Conservation (phyloP, 331 rosid species). For the Quercus phellos region DNA sequence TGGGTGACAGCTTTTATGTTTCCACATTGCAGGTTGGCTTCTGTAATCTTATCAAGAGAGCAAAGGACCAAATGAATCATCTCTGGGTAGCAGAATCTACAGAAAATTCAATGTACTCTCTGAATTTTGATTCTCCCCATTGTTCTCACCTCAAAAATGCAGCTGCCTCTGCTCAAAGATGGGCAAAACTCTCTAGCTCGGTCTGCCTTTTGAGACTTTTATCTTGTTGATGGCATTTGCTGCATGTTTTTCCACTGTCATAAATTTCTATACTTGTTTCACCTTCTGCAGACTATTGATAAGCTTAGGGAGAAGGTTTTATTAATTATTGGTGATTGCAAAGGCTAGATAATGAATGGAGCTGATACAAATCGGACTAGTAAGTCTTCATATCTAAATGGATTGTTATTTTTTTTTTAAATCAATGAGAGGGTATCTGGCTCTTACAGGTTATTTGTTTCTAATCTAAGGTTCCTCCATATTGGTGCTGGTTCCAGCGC, state of each 20-base stretch:
- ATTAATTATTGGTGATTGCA: constrained; percentile 42
- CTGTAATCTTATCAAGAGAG: constrained; percentile 68
- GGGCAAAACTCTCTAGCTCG: constrained; percentile 53
- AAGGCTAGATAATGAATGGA: constrained; percentile 36
- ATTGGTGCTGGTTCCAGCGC: neutral
- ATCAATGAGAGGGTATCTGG: neutral
- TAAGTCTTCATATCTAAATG: constrained; percentile 15
- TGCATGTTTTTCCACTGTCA: constrained; percentile 9
- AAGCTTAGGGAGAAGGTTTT: constrained; percentile 60
- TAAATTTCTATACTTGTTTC: neutral
- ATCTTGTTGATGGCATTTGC: constrained; percentile 2
- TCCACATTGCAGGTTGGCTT: constrained; percentile 64
- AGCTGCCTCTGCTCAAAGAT: constrained; percentile 51
- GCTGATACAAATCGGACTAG: constrained; percentile 10
- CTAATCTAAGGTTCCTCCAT: neutral
- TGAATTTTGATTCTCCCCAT: constrained; percentile 45
- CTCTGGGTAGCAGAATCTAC: constrained; percentile 84
- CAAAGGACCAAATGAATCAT: constrained; percentile 54
- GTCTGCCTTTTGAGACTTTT: constrained; percentile 37
- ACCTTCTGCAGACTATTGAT: constrained; percentile 48
- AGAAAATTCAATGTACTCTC: constrained; percentile 61
- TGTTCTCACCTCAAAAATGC: constrained; percentile 65
- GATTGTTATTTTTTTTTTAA: constrained; percentile 6
- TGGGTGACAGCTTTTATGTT: neutral
- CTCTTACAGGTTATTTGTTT: neutral